Percentiles rank a stretch among this genome's conserved stretches.
Conservation (phyloP, 148 eudicot species). For the Fagopyrum esculentum region DNA sequence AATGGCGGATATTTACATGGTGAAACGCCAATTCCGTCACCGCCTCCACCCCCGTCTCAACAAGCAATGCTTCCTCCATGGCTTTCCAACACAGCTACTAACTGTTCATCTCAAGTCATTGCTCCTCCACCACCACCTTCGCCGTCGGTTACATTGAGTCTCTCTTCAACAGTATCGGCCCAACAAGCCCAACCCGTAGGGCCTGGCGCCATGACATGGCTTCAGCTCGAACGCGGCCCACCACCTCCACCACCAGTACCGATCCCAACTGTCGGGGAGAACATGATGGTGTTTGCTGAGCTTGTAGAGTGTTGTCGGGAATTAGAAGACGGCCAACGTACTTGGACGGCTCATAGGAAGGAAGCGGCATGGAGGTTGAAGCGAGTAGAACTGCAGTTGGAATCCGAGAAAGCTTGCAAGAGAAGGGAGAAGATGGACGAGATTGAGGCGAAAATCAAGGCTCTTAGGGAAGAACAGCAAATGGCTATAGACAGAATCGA, state of each 20-base stretch:
- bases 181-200: not conserved
- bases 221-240: constrained; percentile 39
- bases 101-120: constrained; percentile 8
- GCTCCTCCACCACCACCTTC: constrained; percentile 23
- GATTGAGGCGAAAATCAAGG: constrained; percentile 61
- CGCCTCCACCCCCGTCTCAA: constrained; percentile 23
- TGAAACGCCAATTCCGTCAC: constrained; percentile 19
- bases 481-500: constrained; percentile 59
- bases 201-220: constrained; percentile 11
- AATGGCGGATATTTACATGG: constrained; percentile 40
- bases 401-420: constrained; percentile 57
- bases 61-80: constrained; percentile 54
- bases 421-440: constrained; percentile 71
- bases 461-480: constrained; percentile 64
- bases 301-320: constrained; percentile 63
- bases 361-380: constrained; percentile 87
- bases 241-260: not conserved
- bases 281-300: constrained; percentile 37
- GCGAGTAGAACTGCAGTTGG: constrained; percentile 77
- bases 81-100: constrained; percentile 48
- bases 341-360: constrained; percentile 64
- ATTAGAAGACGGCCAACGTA: constrained; percentile 76
- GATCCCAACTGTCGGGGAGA: constrained; percentile 17
- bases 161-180: constrained; percentile 38
- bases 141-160: constrained; percentile 77